phyloP scores from a whole-genome alignment of 202 grass and related monocot genomes.

The Setaria italica region DNA sequence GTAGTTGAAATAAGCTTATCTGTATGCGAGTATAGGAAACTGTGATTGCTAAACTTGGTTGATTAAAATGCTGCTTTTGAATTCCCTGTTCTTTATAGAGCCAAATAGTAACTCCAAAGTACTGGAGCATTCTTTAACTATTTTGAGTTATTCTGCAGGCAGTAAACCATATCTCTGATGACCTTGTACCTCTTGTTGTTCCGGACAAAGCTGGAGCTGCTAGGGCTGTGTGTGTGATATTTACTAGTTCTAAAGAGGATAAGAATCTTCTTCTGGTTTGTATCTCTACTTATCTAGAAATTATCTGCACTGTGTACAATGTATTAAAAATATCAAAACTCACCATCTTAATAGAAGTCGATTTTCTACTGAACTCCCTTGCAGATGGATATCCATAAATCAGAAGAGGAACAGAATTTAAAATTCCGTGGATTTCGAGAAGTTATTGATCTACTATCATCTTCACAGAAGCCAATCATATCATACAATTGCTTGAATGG shows the following conservation, averaged over 20 bases:
- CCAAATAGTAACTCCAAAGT: constrained; percentile 6
- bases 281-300: constrained; percentile 45
- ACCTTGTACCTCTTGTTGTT: constrained; percentile 79
- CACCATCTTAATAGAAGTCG: constrained; percentile 17
- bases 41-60: constrained; percentile 4
- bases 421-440: constrained; percentile 83
- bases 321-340: constrained; percentile 7
- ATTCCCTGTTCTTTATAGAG: constrained; percentile 19
- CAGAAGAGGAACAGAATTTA: constrained; percentile 76
- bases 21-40: constrained; percentile 23
- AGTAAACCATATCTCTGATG: constrained; percentile 64
- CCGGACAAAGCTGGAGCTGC: constrained; percentile 63
- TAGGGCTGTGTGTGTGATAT: constrained; percentile 68
- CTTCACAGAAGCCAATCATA: constrained; percentile 87
- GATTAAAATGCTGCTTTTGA: not conserved
- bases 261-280: constrained; percentile 91
- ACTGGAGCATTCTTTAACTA: constrained; percentile 33
- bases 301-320: constrained; percentile 22
- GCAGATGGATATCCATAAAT: constrained; percentile 72
- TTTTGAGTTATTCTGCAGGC: constrained; percentile 61
- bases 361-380: constrained; percentile 10
- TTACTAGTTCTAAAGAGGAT: constrained; percentile 86
- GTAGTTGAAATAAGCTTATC: not conserved
- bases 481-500: constrained; percentile 85
- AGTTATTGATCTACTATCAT: constrained; percentile 92